phyloP scores from a whole-genome alignment of 2,329 filamentous ascomycete genomes.

The Colletotrichum trifolii region DNA sequence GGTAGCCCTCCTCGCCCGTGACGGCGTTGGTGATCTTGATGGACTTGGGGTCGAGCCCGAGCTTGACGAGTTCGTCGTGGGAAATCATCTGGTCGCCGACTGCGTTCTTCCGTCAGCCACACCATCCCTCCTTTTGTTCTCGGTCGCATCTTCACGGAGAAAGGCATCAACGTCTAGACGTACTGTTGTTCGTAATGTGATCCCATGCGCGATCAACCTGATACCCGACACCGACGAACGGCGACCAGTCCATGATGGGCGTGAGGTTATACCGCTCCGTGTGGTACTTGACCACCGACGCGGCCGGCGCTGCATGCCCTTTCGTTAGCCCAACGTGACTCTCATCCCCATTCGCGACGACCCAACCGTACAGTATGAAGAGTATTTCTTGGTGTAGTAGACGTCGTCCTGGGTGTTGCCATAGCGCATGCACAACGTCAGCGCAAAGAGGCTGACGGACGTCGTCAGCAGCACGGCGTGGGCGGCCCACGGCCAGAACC shows the following conservation, averaged over 20 bases:
- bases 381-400: constrained; percentile 52
- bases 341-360: background rate
- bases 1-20: constrained; percentile 67
- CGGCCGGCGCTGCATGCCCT: constrained; percentile 55
- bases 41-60: constrained; percentile 63
- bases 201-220: constrained; percentile 70
- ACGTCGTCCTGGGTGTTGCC: constrained; percentile 46
- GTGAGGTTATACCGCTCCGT: constrained; percentile 61
- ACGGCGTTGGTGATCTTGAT: constrained; percentile 66
- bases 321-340: background rate
- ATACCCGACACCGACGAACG: constrained; percentile 65
- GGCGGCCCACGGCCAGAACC: constrained; percentile 53
- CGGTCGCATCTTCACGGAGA: constrained; percentile 26
- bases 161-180: constrained; percentile 25
- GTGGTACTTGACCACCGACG: constrained; percentile 59
- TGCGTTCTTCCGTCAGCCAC: constrained; percentile 39
- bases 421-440: constrained; percentile 52
- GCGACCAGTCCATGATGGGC: constrained; percentile 55
- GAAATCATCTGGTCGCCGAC: constrained; percentile 72
- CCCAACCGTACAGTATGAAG: constrained; percentile 54
- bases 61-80: constrained; percentile 61
- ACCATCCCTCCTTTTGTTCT: constrained; percentile 14
- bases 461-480: constrained; percentile 53
- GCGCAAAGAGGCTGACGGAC: constrained; percentile 53
- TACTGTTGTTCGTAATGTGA: constrained; percentile 59